Evolutionary conservation across 148 eudicot genomes (phyloP), one percentile per base, ranked within the genome.

Genomic region (Cornus controversa): DNA sequence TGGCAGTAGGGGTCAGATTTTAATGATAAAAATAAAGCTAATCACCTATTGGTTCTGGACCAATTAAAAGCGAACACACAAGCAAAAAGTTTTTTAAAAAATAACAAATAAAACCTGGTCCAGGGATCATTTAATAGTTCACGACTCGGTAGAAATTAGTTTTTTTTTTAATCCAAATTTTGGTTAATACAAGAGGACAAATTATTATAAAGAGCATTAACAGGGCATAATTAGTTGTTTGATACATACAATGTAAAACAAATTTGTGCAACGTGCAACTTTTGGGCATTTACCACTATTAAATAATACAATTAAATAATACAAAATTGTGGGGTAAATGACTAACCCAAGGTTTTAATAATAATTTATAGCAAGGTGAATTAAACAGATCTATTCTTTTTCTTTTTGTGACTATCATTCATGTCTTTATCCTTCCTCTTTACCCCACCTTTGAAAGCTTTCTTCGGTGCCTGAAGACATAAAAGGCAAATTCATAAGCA

Each of bases 401-500:
- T 73, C 72, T 34, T 66, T 72, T 63, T 85, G n/a, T 71, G 70
- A 65, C 82, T 78, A 26, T 75, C 80, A 66, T 83, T 81, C 66
- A 57, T 68, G 24, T 77, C 84, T 27, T 67, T 75, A 18, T 76
- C 86, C 76, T 83, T 83, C 80, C 90, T 77, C 72, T 83, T 87
- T 79, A 57, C 68, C 70, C 87, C 84, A 54, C 82, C 85, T 78
- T 60, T 82, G 54, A 60, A 72, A 36, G 68, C 69, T 66, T 70
- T 66, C 78, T 81, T 84, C 42, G 82, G 71, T 57, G 50, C 87
- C 89, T 87, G 80, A 10, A 10, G 9, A 18, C 18, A 29, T 3
- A 16, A 29, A 65, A 14, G 62, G n/a, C 10, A 31, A 63, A 57
- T 70, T 37, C 25, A 40, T 77, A 78, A 60, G 75, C 31, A 62